Base-by-base conservation (phyloP, 345 rosid species). In the Populus alba region DNA sequence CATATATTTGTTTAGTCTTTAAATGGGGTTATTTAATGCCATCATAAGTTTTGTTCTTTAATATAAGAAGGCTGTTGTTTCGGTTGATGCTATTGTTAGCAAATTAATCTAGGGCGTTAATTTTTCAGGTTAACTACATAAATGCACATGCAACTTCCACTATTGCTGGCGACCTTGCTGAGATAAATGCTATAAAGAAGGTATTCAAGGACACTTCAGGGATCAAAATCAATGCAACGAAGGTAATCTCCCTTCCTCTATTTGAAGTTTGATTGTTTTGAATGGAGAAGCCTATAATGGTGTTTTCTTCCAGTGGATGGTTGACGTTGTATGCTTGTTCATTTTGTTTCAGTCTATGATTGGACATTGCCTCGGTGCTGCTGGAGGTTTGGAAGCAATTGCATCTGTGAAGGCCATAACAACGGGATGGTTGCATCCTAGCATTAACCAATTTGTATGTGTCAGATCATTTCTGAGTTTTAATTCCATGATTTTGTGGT, bases 81-180 rank as follows among this genome's bases (percentile, higher is more conserved):
- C 16, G 23, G 15, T 16, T 71, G 29, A 15, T 57, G 63, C 27
- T 57, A 57, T 2, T 3, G 27, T 25, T 67, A 49, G 72, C 61
- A 20, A 71, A 51, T 68, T 75, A 73, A 77, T 57, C 66, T 16
- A 55, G 63, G 27, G 47, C 16, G 71, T 23, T 79, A 23, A 43
- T 8, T 83, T 76, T 75, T 73, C 85, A 97, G 99, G 98, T 97
- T 66, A 97, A 92, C 81, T 97, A 94, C 87, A 92, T 97, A 79
- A 97, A 97, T 75, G 98, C 98, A 0, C 99, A 97, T 78, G 98
- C 99, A 63, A 94, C 99, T 77, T 97, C 98, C 41, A 97, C 98
- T 73, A 89, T 91, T 75, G 98, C 97, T 79, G 99, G 99, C 80
- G 98, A 97, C 87, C 92, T 97, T 62, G 98, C 99, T 69, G 99